Percentiles rank a stretch among this genome's conserved stretches.
Conservation (phyloP, 208 protist genomes). For the Leishmania braziliensis region DNA sequence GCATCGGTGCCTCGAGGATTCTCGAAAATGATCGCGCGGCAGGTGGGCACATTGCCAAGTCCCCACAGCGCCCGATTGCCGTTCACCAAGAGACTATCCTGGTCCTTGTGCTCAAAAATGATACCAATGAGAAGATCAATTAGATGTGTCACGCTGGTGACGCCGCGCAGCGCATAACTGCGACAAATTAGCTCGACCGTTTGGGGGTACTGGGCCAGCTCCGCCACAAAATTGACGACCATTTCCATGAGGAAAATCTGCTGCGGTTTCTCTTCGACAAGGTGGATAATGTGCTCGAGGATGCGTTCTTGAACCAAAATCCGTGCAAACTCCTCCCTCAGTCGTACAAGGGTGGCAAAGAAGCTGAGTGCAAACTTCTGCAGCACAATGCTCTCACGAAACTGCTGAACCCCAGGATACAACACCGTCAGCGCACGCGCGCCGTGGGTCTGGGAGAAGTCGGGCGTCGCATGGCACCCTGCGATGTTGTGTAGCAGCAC, state of each 20-base stretch:
- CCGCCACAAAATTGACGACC: constrained; percentile 67
- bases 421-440: constrained; percentile 49
- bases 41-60: constrained; percentile 73
- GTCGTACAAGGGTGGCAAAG: constrained; percentile 59
- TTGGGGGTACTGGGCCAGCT: constrained; percentile 58
- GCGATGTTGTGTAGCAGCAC: constrained; percentile 85
- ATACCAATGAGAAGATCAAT: constrained; percentile 78
- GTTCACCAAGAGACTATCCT: constrained; percentile 70
- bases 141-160: constrained; percentile 40
- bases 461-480: constrained; percentile 28
- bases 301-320: constrained; percentile 50
- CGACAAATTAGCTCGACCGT: constrained; percentile 36
- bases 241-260: constrained; percentile 87
- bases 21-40: constrained; percentile 68
- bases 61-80: constrained; percentile 85
- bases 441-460: constrained; percentile 47
- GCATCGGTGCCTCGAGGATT: constrained; percentile 68
- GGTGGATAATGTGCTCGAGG: constrained; percentile 58
- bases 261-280: constrained; percentile 60
- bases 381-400: constrained; percentile 60
- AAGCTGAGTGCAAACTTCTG: constrained; percentile 89
- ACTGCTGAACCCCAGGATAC: constrained; percentile 53
- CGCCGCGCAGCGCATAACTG: constrained; percentile 23
- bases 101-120: constrained; percentile 74
- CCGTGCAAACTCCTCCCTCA: constrained; percentile 47